Evolutionary conservation across 2,329 filamentous ascomycete genomes (phyloP).

Genomic region (Sporothrix protearum): DNA sequence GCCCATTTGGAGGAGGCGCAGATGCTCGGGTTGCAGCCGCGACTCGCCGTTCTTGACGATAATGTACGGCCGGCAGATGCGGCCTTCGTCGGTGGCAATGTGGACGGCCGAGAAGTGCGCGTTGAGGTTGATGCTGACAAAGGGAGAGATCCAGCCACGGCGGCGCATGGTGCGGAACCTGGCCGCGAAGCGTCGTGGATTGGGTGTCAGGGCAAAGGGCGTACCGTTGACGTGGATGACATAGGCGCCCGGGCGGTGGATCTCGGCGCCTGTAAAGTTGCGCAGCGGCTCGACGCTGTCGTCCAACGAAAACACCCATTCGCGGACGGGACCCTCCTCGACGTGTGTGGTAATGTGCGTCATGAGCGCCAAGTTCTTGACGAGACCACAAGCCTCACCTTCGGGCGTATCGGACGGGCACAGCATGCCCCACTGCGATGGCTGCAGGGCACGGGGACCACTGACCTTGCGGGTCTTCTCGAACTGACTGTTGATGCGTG

Average conservation of each 20-base stretch:
- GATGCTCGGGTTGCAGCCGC: conserved; percentile 72
- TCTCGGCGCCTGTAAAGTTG: conserved; percentile 69
- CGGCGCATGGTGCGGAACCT: conserved; percentile 83
- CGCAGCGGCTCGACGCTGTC: conserved; percentile 76
- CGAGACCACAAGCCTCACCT: conserved; percentile 95
- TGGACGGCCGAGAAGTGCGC: conserved; percentile 88
- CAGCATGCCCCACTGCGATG: conserved; percentile 97
- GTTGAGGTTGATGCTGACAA: conserved; percentile 95
- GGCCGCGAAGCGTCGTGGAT: conserved; percentile 80
- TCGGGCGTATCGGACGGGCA: conserved; percentile 97
- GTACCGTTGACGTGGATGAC: conserved; percentile 95
- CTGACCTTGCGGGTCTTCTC: conserved; percentile 97
- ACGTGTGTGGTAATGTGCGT: conserved; percentile 98
- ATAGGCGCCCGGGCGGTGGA: conserved; percentile 79
- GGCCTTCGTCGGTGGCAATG: conserved; percentile 93
- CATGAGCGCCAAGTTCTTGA: conserved; percentile 98
- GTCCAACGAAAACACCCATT: conserved; percentile 81
- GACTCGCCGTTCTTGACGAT: conserved; percentile 86
- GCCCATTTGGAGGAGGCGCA: conserved; percentile 77
- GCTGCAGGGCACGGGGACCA: conserved; percentile 90
- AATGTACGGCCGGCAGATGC: conserved; percentile 93
- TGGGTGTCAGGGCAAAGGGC: conserved; percentile 79
- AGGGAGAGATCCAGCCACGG: conserved; percentile 88
- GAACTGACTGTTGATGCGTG: conserved; percentile 94
- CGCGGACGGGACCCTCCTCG: conserved; percentile 83